Base-by-base conservation (phyloP, 352 stramenopile species). In the Globisporangium radiosum region DNA sequence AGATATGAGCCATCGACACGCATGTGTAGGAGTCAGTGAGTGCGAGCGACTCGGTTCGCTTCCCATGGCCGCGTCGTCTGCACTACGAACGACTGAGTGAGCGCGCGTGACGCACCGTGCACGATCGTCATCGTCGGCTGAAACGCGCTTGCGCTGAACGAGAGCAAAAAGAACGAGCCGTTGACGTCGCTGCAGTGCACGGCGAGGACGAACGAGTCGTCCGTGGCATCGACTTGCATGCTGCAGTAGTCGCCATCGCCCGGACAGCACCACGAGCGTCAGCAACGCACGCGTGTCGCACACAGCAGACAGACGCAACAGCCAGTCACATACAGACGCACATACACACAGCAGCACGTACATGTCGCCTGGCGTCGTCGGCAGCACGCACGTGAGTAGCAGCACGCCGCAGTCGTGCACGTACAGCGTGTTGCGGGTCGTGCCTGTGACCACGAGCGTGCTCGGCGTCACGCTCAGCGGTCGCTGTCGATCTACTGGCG, bases 81-180 rank as follows among this genome's bases (percentile, higher is more conserved):
- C 25, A 33, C 2, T 33, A 33, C 25, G 25, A 33, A 33, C 25
- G 25, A 33, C 25, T 33, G 25, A 50, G 17, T 25, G 8, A 19
- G 54, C 17, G 54, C 58, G 25, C 25, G 25, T 33, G 25, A 69
- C 71, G 61, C 60, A 82, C 75, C 73, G 49, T 82, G 60, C 15
- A 86, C 62, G 14, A 84, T 66, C 50, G 65, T 60, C 59, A 86
- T 75, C 3, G 70, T 69, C 8, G 62, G 52, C 13, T 70, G 61
- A 13, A 68, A 42, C 10, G 57, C 43, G 4, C n/a, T 57, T n/a
- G 69, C 62, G 45, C 63, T 71, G 64, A 90, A 74, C 7, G 58
- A 66, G 4, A 90, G 49, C 42, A 90, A 52, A 52, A 78, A 83
- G 52, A 82, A 83, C 10, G 72, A 86, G 2, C 69, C 65, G 5